Base-by-base conservation (phyloP, 225 moss, liverwort and hornwort species). In the Lunularia cruciata region DNA sequence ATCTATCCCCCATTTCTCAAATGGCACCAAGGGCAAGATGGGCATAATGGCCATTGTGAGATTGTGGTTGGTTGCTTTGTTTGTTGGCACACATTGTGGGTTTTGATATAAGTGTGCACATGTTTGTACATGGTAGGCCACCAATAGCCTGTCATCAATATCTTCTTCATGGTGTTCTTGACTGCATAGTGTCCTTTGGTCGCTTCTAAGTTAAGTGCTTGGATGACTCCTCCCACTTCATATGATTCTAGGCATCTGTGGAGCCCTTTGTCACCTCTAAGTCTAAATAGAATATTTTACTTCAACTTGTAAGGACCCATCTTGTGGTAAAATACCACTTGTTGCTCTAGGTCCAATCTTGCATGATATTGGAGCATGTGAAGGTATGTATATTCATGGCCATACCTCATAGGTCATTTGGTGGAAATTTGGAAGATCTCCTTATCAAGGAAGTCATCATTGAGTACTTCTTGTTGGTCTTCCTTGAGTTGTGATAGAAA, bases 1-100 rank as follows among this genome's bases (percentile, higher is more conserved):
- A 27, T 73, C 63, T 11, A 49, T 73, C 0, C 64, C 35, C 48
- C 72, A 72, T 47, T 72, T 62, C 43, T 62, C 40, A n/a, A 72
- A 62, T 33, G 43, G 61, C 1, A 27, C 61, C 1, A 72, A 10
- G 16, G 62, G 26, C 6, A 72, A 42, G 12, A 72, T 72, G 16
- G 28, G 61, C 13, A 13, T 20, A 72, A 42, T 3, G 72, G 72
- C 62, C 63, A 61, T 7, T 22, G 18, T 1, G 40, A 15, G 28
- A n/a, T 47, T 5, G 61, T 0, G 0, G 11, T 26, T 0, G 62
- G 62, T 6, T 22, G 16, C 0, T 47, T 46, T n/a, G 8, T 19
- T 14, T 62, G 18, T 49, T 72, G 72, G 23, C 25, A 72, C 18
- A 3, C 48, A 48, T 48, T n/a, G 20, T 14, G 20, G 13, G 4